Percentiles rank a stretch among this genome's conserved stretches.
phyloP scores from a whole-genome alignment of 176 grass and related monocot species.

The Canna indica region DNA sequence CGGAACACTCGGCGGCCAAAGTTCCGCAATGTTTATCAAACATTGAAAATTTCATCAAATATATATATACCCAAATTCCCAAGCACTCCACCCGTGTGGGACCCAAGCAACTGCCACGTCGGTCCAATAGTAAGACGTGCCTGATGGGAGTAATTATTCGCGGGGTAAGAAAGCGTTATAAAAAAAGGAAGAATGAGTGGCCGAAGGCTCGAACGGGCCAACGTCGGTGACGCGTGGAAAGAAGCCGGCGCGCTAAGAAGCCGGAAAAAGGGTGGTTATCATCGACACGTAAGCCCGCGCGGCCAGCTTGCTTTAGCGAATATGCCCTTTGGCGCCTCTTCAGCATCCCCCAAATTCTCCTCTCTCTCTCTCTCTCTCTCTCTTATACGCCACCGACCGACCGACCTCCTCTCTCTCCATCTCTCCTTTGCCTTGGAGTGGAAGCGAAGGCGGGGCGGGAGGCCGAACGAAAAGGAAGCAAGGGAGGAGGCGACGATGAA shows the following conservation, averaged over 20 bases:
- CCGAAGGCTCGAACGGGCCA: too few species aligned
- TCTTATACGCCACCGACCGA: background rate
- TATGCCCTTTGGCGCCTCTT: background rate
- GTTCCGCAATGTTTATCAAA: too few species aligned
- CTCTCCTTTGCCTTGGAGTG: slow-evolving; percentile 2
- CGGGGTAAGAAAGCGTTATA: too few species aligned
- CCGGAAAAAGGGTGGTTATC: background rate
- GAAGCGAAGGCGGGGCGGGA: slow-evolving; percentile 5
- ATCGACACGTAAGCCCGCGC: background rate
- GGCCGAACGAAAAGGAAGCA: background rate
- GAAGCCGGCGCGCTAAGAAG: background rate
- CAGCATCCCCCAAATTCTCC: background rate
- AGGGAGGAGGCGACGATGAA: slow-evolving; percentile 20
- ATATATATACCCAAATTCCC: too few species aligned
- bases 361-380: background rate
- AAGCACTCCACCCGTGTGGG: too few species aligned
- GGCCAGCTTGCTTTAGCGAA: background rate
- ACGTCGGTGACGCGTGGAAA: too few species aligned
- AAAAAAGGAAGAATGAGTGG: too few species aligned
- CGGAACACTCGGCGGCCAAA: too few species aligned
- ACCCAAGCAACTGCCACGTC: too few species aligned
- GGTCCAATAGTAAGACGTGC: too few species aligned
- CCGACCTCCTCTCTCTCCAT: background rate
- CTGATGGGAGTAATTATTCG: too few species aligned
- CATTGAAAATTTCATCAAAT: too few species aligned